A percentile compares a stretch with the other conserved stretches of the same genome.
Evolutionary conservation across 768 basidiomycete species (phyloP).

Genomic region (Clathrus columnatus): DNA sequence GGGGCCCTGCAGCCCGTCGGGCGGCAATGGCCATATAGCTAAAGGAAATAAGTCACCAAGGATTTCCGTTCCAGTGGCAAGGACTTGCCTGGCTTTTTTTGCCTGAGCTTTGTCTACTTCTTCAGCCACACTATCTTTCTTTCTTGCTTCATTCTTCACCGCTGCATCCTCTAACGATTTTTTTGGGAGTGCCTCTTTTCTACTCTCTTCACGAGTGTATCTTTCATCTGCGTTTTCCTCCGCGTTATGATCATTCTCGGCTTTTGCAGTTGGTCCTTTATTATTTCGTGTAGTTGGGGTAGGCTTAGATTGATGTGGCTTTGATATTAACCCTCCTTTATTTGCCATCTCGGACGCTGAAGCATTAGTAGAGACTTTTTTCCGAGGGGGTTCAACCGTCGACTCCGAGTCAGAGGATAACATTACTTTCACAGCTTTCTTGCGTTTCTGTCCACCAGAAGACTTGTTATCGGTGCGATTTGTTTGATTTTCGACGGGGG

Average conservation of each 20-base stretch:
- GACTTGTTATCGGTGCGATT: not conserved
- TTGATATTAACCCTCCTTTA: constrained; percentile 24
- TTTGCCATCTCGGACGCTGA: constrained; percentile 13
- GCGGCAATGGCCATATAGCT: constrained; percentile 44
- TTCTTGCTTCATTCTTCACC: constrained; percentile 8
- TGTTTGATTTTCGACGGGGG: not conserved
- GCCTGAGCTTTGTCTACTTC: constrained; percentile 12
- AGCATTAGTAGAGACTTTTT: not conserved
- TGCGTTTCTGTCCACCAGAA: not conserved
- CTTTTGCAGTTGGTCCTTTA: constrained; percentile 1
- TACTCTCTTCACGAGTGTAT: not conserved
- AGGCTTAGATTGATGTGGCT: constrained; percentile 25
- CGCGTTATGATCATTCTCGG: not conserved
- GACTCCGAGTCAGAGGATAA: constrained; percentile 6
- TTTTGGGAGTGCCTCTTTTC: not conserved
- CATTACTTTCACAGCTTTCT: constrained; percentile 1
- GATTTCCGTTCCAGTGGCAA: not conserved
- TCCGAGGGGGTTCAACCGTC: constrained; percentile 2
- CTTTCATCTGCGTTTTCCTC: not conserved
- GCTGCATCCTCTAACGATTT: constrained; percentile 1
- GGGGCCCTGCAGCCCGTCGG: constrained; percentile 44
- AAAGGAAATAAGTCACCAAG: not conserved
- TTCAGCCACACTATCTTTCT: not conserved
- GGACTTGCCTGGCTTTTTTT: constrained; percentile 22
- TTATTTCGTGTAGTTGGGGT: not conserved